These are phyloP conservation scores for Nakaseomyces bracarensis DNA, from an alignment of 1,139 yeast genomes.

Conservation along the genomic window DNA sequence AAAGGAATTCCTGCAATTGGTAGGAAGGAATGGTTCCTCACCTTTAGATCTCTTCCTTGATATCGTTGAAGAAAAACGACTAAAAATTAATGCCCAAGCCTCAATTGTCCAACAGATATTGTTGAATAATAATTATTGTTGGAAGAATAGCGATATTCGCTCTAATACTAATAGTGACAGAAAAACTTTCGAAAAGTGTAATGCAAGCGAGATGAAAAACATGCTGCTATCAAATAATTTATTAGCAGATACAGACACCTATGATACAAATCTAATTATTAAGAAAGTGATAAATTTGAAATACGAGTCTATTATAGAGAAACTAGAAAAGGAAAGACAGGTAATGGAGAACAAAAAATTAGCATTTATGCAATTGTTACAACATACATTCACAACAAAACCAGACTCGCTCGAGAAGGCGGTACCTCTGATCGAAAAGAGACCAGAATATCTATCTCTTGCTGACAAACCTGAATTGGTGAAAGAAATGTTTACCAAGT, in stretches of 20 bases:
- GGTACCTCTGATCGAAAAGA: conserved; percentile 27
- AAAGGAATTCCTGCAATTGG: conserved; percentile 48
- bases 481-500: conserved; percentile 15
- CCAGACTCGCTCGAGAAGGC: conserved; percentile 36
- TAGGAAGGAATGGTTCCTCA: conserved; percentile 75
- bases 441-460: conserved; percentile 34
- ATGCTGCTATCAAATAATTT: conserved; percentile 18
- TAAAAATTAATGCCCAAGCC: conserved; percentile 48
- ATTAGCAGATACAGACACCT: conserved; percentile 22
- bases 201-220: not conserved
- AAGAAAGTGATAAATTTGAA: conserved; percentile 27
- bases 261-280: conserved; percentile 29
- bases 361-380: conserved; percentile 33
- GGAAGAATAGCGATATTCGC: conserved; percentile 14
- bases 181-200: not conserved
- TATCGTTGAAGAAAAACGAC: conserved; percentile 53
- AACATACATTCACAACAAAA: conserved; percentile 30
- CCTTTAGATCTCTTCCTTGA: conserved; percentile 79
- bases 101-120: conserved; percentile 51
- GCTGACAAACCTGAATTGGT: conserved; percentile 31
- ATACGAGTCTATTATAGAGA: conserved; percentile 29
- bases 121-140: conserved; percentile 30
- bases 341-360: conserved; percentile 34
- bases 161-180: conserved; percentile 9
- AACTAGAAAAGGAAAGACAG: conserved; percentile 32